Percentiles rank a stretch among this genome's conserved stretches.
phyloP scores from a whole-genome alignment of 345 rosid species.

The Ceriops decandra region DNA sequence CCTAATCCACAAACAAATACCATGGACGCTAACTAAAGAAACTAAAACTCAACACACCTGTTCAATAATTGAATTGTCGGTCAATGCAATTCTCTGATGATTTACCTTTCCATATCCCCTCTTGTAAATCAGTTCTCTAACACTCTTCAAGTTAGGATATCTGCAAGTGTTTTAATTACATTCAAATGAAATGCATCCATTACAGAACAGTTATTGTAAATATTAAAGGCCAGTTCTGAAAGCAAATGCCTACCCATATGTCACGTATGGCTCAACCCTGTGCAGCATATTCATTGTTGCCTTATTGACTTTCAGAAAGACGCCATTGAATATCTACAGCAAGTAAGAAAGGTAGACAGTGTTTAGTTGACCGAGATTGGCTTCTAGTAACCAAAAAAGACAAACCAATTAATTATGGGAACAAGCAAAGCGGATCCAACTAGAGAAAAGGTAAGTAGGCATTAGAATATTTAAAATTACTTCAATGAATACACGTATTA shows the following conservation, averaged over 20 bases:
- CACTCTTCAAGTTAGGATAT: constrained; percentile 90
- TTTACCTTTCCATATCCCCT: constrained; percentile 84
- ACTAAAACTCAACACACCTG: constrained; percentile 40
- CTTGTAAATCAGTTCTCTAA: constrained; percentile 78
- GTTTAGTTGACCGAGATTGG: background rate
- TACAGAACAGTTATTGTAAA: background rate
- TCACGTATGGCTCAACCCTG: constrained; percentile 90
- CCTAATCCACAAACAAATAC: background rate
- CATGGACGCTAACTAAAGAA: background rate
- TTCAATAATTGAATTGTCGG: constrained; percentile 73
- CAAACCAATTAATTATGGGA: no score
- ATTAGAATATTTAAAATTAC: no score
- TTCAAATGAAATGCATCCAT: background rate
- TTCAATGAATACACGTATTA: no score
- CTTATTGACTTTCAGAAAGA: constrained; percentile 83
- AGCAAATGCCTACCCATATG: constrained; percentile 57
- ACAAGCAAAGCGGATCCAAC: no score
- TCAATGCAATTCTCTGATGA: constrained; percentile 70
- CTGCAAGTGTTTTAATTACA: constrained; percentile 27
- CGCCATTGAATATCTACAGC: constrained; percentile 86
- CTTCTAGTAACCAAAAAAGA: no score
- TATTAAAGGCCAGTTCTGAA: background rate
- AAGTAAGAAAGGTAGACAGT: background rate
- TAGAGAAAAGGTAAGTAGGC: no score
- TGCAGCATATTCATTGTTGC: constrained; percentile 92